These are phyloP conservation scores for Dictyophora rubrovolvata DNA, from an alignment of 768 basidiomycete species.

Conservation along the genomic window DNA sequence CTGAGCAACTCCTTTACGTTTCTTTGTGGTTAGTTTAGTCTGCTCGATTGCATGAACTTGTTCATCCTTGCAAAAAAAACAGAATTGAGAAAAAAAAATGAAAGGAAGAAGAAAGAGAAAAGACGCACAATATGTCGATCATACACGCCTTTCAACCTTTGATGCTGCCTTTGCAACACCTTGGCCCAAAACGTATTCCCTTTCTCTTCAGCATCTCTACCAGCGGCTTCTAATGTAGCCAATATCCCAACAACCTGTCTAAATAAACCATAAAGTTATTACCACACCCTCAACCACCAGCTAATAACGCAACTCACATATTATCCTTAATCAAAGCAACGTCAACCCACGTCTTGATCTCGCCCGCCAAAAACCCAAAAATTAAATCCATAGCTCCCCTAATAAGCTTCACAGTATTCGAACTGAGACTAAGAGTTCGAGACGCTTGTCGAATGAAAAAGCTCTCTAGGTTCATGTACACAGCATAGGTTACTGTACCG, in stretches of 20 bases:
- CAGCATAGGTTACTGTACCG: conserved; percentile 85
- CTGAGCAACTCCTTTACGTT: conserved; percentile 82
- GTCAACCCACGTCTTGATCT: conserved; percentile 82
- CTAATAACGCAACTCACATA: conserved; percentile 50
- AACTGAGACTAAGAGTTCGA: conserved; percentile 53
- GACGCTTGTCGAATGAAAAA: conserved; percentile 93
- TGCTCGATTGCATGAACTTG: conserved; percentile 84
- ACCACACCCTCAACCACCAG: too few relatives aligned
- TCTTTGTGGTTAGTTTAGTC: conserved; percentile 86
- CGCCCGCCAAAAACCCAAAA: conserved; percentile 82
- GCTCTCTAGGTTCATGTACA: conserved; percentile 87
- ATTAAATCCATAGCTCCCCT: conserved; percentile 89
- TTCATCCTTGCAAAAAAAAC: conserved; percentile 44
- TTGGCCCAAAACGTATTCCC: conserved; percentile 56
- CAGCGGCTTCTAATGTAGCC: conserved; percentile 65
- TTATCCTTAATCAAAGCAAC: conserved; percentile 61
- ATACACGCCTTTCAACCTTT: conserved; percentile 61
- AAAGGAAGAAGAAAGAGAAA: not conserved
- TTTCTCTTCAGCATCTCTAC: conserved; percentile 68
- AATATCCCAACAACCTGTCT: conserved; percentile 84
- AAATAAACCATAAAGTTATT: not conserved
- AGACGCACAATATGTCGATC: conserved; percentile 44
- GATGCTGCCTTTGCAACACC: conserved; percentile 74
- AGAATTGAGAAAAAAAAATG: conserved; percentile 15
- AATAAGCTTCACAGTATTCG: conserved; percentile 66